Evolutionary conservation across 306 rosid species (phyloP).

Genomic region (Cucumis melo): DNA sequence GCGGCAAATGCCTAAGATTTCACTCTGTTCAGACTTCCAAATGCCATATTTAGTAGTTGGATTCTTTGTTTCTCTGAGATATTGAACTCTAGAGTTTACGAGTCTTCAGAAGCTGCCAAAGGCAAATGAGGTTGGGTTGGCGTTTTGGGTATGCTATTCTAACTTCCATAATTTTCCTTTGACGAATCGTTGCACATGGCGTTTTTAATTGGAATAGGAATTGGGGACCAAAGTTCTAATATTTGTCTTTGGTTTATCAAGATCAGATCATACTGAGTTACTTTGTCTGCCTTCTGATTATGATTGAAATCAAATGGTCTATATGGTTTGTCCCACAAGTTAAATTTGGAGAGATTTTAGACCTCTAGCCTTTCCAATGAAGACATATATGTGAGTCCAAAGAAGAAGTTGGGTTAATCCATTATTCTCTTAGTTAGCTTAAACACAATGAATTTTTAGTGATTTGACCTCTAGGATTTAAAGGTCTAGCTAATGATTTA

Average conservation of each 20-base stretch:
- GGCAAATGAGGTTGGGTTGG: not conserved
- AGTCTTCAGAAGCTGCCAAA: not conserved
- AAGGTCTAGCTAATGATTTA: too few relatives aligned
- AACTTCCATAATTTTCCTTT: not conserved
- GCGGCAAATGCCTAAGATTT: not conserved
- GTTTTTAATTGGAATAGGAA: not conserved
- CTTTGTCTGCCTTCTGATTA: slow-evolving; percentile 6
- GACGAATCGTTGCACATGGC: not conserved
- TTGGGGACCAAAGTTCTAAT: not conserved
- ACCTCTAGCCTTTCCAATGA: too few relatives aligned
- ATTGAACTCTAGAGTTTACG: not conserved
- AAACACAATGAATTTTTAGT: too few relatives aligned
- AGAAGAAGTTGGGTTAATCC: too few relatives aligned
- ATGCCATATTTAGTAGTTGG: not conserved
- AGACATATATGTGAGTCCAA: too few relatives aligned
- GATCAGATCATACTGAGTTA: not conserved
- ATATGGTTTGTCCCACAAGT: not conserved
- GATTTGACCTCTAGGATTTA: too few relatives aligned
- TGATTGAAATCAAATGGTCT: not conserved
- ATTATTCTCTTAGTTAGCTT: too few relatives aligned
- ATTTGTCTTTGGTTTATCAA: not conserved
- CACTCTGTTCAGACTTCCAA: not conserved
- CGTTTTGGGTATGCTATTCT: not conserved
- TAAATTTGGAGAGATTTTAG: not conserved
- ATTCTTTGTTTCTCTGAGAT: not conserved